Conservation (phyloP, 257 asterid genomes). For the Buddleja alternifolia region DNA sequence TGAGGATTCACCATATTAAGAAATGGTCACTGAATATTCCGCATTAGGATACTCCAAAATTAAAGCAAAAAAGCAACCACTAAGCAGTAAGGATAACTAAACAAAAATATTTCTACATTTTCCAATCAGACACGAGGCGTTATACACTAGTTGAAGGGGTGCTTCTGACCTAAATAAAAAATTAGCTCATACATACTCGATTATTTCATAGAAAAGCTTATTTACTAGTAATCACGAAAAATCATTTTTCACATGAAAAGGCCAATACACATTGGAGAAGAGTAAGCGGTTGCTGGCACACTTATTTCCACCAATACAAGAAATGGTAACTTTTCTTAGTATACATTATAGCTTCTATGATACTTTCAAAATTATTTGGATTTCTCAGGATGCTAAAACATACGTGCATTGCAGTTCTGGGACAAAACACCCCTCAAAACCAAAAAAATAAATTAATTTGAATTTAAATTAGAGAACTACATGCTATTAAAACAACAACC, state of each 20-base stretch:
- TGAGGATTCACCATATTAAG: slow-evolving; percentile 11
- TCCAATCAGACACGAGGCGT: neutral
- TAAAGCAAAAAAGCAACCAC: slow-evolving; percentile 26
- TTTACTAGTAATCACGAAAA: slow-evolving; percentile 1
- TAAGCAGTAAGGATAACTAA: slow-evolving; percentile 3
- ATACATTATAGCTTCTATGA: neutral
- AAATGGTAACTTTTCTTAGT: slow-evolving; percentile 10
- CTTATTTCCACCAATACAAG: neutral
- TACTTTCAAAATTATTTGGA: neutral
- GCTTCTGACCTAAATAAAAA: neutral
- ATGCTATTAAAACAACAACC: neutral
- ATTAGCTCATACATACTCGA: neutral
- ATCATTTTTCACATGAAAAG: slow-evolving; percentile 11
- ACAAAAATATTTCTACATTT: neutral
- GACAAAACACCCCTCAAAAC: slow-evolving; percentile 8
- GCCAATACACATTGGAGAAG: slow-evolving; percentile 3
- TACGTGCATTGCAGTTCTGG: neutral
- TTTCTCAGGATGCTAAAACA: slow-evolving; percentile 16
- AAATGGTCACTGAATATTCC: slow-evolving; percentile 19
- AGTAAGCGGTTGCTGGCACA: neutral
- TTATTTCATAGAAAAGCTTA: slow-evolving; percentile 1
- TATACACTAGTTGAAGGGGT: slow-evolving; percentile 4
- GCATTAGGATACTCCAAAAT: slow-evolving; percentile 19
- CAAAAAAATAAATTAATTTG: neutral
- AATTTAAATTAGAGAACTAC: slow-evolving; percentile 10